These are phyloP conservation scores for Apiospora koreana DNA, from an alignment of 2,329 filamentous ascomycete species.

Conservation along the genomic window DNA sequence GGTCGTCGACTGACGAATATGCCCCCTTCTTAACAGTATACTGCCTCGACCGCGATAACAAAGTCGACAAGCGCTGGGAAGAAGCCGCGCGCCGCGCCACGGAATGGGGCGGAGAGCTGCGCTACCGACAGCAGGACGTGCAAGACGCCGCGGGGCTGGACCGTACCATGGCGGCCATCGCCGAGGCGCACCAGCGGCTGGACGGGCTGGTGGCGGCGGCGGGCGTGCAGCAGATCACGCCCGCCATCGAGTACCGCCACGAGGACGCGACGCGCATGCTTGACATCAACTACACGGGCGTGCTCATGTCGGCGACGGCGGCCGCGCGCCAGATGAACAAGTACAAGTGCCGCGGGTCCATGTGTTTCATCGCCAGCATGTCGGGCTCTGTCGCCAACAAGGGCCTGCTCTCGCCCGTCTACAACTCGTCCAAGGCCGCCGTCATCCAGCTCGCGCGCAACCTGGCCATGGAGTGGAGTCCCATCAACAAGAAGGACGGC, in stretches of 20 bases:
- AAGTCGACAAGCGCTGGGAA: constrained; percentile 59
- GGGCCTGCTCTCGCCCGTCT: constrained; percentile 66
- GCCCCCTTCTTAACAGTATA: constrained; percentile 44
- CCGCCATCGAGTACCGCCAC: constrained; percentile 67
- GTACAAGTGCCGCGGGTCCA: constrained; percentile 53
- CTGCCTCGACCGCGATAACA: constrained; percentile 53
- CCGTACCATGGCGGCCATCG: constrained; percentile 59
- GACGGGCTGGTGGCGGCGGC: constrained; percentile 72
- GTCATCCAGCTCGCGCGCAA: constrained; percentile 64
- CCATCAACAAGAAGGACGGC: constrained; percentile 33
- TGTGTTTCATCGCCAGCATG: constrained; percentile 60
- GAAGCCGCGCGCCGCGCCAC: constrained; percentile 61
- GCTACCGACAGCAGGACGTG: constrained; percentile 70
- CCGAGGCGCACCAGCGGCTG: constrained; percentile 58
- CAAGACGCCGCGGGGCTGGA: constrained; percentile 61
- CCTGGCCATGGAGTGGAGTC: constrained; percentile 65
- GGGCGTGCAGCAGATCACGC: constrained; percentile 67
- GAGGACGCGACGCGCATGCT: constrained; percentile 62
- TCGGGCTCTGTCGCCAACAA: constrained; percentile 53
- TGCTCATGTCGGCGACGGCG: constrained; percentile 70
- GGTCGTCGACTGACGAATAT: background rate
- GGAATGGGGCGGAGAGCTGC: constrained; percentile 63
- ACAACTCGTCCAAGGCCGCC: constrained; percentile 68
- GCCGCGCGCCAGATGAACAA: constrained; percentile 64
- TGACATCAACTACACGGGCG: constrained; percentile 69